phyloP scores from a whole-genome alignment of 1,139 yeast species.

The Yamadazyma blattariae region DNA sequence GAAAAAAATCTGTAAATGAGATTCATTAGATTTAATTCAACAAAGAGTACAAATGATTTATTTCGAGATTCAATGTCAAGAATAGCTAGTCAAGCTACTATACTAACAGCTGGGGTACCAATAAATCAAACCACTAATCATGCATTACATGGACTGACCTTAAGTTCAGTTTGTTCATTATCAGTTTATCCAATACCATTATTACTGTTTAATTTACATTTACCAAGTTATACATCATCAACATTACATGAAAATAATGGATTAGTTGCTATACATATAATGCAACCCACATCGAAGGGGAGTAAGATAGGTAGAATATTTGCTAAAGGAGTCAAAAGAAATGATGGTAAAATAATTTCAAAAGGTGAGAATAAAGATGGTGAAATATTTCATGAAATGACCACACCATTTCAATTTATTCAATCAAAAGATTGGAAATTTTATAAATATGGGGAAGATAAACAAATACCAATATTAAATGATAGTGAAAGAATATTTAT shows the following conservation, averaged over 20 bases:
- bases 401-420: slow-evolving; percentile 47
- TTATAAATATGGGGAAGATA: slow-evolving; percentile 7
- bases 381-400: slow-evolving; percentile 43
- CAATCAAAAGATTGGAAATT: slow-evolving; percentile 27
- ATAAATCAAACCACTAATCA: slow-evolving; percentile 15
- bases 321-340: slow-evolving; percentile 51
- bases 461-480: slow-evolving; percentile 53
- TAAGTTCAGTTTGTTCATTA: slow-evolving; percentile 78
- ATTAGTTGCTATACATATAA: slow-evolving; percentile 68
- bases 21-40: slow-evolving; percentile 6
- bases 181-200: slow-evolving; percentile 72
- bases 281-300: slow-evolving; percentile 55
- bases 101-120: slow-evolving; percentile 29
- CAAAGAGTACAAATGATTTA: slow-evolving; percentile 11
- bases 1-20: background rate
- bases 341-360: slow-evolving; percentile 11
- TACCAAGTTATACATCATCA: slow-evolving; percentile 75
- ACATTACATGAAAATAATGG: slow-evolving; percentile 50
- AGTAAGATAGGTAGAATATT: slow-evolving; percentile 56
- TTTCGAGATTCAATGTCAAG: slow-evolving; percentile 39
- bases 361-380: slow-evolving; percentile 30
- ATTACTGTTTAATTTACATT: slow-evolving; percentile 76
- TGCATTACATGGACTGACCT: slow-evolving; percentile 67
- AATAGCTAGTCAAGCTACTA: slow-evolving; percentile 44
- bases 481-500: slow-evolving; percentile 62